These are phyloP conservation scores for Turnera subulata DNA, from an alignment of 345 rosid species.

Conservation along the genomic window DNA sequence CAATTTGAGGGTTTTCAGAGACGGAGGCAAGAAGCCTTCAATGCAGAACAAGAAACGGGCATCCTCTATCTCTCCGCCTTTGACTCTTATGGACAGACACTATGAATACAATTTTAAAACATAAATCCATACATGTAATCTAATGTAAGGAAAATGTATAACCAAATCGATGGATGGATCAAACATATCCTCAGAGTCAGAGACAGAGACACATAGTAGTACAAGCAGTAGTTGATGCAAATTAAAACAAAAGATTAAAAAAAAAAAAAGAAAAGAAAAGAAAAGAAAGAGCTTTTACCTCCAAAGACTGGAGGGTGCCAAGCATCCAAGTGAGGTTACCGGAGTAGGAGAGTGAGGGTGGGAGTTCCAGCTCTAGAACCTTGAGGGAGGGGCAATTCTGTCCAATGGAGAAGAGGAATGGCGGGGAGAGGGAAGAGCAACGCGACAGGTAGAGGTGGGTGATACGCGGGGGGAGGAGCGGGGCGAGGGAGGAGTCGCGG, in stretches of 20 bases:
- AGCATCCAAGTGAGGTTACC: constrained; percentile 37
- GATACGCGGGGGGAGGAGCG: constrained; percentile 32
- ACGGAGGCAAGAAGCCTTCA: constrained; percentile 35
- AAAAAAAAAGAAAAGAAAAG: background rate
- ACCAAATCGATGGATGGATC: too few species aligned
- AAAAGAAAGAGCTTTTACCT: constrained; percentile 45
- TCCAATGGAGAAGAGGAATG: constrained; percentile 38
- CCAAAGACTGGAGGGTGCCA: constrained; percentile 38
- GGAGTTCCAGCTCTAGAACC: constrained; percentile 46
- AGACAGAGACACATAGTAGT: too few species aligned
- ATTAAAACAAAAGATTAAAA: background rate
- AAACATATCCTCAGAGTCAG: too few species aligned
- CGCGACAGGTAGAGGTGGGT: constrained; percentile 43
- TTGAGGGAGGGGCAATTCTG: constrained; percentile 48
- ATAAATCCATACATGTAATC: too few species aligned
- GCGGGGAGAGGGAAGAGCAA: constrained; percentile 33
- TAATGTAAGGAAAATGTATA: too few species aligned
- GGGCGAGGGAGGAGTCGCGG: constrained; percentile 18
- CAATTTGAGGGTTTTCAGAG: constrained; percentile 45
- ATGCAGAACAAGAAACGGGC: constrained; percentile 28
- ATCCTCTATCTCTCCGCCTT: constrained; percentile 30
- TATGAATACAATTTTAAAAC: too few species aligned
- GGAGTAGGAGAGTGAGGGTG: constrained; percentile 25
- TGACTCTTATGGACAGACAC: constrained; percentile 48
- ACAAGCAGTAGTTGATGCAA: too few species aligned